Conservation (phyloP, 2,329 filamentous ascomycete genomes). For the Monilinia aucupariae region DNA sequence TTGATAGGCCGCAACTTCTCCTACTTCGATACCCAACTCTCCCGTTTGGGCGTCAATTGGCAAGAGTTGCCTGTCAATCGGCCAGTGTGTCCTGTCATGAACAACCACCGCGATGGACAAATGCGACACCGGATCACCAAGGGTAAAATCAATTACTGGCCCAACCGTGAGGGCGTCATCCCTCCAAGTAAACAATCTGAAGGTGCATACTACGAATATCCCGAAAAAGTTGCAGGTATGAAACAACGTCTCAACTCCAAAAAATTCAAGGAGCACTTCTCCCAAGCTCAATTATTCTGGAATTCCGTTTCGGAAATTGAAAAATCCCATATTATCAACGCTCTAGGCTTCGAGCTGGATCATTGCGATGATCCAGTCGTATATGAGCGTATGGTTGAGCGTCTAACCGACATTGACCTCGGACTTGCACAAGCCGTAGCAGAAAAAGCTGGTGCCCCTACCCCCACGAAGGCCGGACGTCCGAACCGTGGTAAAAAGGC, state of each 20-base stretch:
- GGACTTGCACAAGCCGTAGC: constrained; percentile 64
- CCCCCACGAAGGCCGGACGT: constrained; percentile 47
- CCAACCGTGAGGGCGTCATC: constrained; percentile 60
- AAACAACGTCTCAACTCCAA: constrained; percentile 63
- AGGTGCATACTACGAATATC: constrained; percentile 65
- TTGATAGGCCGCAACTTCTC: constrained; percentile 67
- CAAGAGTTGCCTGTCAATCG: constrained; percentile 73
- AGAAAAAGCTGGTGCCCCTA: constrained; percentile 60
- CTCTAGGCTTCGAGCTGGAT: constrained; percentile 67
- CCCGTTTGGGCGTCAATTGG: constrained; percentile 67
- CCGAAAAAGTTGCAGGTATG: constrained; percentile 59
- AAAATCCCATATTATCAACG: constrained; percentile 54
- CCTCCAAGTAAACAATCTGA: constrained; percentile 58
- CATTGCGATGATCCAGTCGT: constrained; percentile 77
- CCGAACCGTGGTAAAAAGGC: constrained; percentile 63
- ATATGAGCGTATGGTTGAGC: constrained; percentile 63
- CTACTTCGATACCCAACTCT: constrained; percentile 64
- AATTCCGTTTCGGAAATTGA: constrained; percentile 67
- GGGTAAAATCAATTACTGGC: constrained; percentile 74
- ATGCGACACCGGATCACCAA: constrained; percentile 68
- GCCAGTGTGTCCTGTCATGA: constrained; percentile 69
- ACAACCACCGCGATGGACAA: constrained; percentile 69
- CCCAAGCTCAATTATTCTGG: constrained; percentile 76
- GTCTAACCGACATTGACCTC: constrained; percentile 68
- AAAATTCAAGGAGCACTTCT: constrained; percentile 74